Evolutionary conservation across 768 basidiomycete species (phyloP).

Genomic region (Termitomyces sp.): DNA sequence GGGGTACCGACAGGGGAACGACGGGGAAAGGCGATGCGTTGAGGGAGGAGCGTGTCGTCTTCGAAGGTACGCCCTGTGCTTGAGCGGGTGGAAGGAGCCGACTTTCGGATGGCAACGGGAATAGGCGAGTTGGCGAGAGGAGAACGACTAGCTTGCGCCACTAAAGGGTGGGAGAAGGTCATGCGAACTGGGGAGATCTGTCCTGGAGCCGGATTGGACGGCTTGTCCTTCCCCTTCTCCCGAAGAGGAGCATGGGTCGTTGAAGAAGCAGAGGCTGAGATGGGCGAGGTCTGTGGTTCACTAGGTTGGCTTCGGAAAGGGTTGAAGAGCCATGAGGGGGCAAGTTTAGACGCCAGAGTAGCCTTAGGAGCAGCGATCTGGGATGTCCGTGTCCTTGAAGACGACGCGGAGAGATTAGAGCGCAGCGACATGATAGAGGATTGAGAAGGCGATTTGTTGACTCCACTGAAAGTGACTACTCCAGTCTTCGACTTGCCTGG

Average conservation of each 20-base stretch:
- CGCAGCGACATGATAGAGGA: constrained; percentile 55
- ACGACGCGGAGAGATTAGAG: constrained; percentile 43
- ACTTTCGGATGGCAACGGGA: constrained; percentile 39
- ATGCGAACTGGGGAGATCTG: constrained; percentile 29
- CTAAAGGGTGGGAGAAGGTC: constrained; percentile 28
- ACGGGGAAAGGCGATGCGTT: constrained; percentile 41
- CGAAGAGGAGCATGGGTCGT: constrained; percentile 15
- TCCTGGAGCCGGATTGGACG: constrained; percentile 1
- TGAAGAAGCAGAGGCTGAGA: constrained; percentile 45
- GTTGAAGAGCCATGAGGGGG: constrained; percentile 77
- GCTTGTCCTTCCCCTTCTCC: constrained; percentile 7
- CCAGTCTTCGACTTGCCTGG: constrained; percentile 13
- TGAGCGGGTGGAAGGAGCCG: constrained; percentile 29
- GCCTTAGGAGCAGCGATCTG: constrained; percentile 28
- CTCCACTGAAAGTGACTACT: constrained; percentile 20
- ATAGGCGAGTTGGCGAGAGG: constrained; percentile 31
- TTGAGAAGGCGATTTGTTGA: constrained; percentile 63
- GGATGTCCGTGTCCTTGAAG: constrained; percentile 28
- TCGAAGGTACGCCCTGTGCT: constrained; percentile 50
- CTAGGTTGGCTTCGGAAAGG: constrained; percentile 61
- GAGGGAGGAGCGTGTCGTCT: constrained; percentile 46
- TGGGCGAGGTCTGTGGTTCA: constrained; percentile 57
- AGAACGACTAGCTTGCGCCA: constrained; percentile 26
- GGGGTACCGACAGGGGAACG: constrained; percentile 66
- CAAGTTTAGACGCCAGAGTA: constrained; percentile 51